phyloP scores from a whole-genome alignment of 257 asterid genomes.

The Solanum bulbocastanum region DNA sequence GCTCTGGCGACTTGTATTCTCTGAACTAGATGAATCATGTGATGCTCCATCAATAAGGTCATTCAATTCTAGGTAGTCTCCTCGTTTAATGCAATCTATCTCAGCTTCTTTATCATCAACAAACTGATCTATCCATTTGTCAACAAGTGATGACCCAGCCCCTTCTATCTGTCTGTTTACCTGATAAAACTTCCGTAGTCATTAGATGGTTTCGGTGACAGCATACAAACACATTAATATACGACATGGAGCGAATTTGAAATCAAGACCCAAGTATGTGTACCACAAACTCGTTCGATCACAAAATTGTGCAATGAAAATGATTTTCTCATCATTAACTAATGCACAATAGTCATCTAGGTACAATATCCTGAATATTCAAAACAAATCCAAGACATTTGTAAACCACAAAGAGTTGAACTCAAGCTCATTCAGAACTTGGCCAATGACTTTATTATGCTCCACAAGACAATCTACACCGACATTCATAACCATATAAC shows the following conservation, averaged over 20 bases:
- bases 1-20: constrained; percentile 47
- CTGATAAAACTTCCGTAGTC: constrained; percentile 3
- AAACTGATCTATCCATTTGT: background rate
- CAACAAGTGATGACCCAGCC: background rate
- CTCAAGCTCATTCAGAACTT: background rate
- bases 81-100: background rate
- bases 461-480: background rate
- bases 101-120: background rate
- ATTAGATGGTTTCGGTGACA: background rate
- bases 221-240: background rate
- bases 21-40: constrained; percentile 41
- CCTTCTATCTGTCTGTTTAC: constrained; percentile 2
- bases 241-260: background rate
- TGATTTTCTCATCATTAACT: background rate
- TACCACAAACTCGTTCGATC: background rate
- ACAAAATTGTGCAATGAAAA: background rate
- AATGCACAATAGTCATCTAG: background rate
- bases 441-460: background rate
- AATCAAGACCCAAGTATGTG: background rate
- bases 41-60: constrained; percentile 38
- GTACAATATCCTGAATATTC: background rate
- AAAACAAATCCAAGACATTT: background rate
- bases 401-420: background rate
- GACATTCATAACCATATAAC: background rate
- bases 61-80: constrained; percentile 29